Base-by-base conservation (phyloP, 345 rosid species). In the Bruguiera parviflora region DNA sequence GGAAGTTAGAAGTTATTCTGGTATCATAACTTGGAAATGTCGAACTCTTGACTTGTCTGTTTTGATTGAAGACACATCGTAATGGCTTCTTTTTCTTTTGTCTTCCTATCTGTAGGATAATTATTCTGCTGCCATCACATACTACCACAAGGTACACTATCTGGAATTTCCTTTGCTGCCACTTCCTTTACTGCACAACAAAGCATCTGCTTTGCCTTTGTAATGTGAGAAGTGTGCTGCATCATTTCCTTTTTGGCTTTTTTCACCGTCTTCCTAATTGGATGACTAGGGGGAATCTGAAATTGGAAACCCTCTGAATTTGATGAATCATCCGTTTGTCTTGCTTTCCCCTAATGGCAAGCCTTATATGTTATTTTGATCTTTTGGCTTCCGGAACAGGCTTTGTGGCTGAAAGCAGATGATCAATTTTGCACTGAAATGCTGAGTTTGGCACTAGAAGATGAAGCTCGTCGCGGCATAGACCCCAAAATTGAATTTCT, bases 341-440 rank as follows among this genome's bases (percentile, higher is more conserved):
- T 64, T 56, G 57, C 24, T 16, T 15, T 20, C 66, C 28, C 51
- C 13, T 43, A 43, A 39, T 4, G 4, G 49, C 19, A 13, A 28
- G 53, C 51, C 13, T 28, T 53, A 2, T 53, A 2, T 32, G 0
- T 25, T 22, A 15, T 22, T 56, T 52, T 18, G 22, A 8, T 16
- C 11, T 19, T 57, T 27, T 43, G 16, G 65, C 57, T 61, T 49
- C 13, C 19, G 63, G 9, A 72, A 67, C 89, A 91, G 96, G 96
- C 96, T 61, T 63, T 92, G 56, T 88, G 90, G 92, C 73, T 88
- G 83, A 87, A 88, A 73, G 88, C 95, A 11, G 87, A 91, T 53
- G 98, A 91, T 77, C 86, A 87, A 39, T 95, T 92, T 75, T 92
- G 97, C 85, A 79, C 86, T 0, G 96, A 95, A 63, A 92, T 95